Evolutionary conservation across 2,329 filamentous ascomycete genomes (phyloP).

Genomic region (Stromatinia cepivora): DNA sequence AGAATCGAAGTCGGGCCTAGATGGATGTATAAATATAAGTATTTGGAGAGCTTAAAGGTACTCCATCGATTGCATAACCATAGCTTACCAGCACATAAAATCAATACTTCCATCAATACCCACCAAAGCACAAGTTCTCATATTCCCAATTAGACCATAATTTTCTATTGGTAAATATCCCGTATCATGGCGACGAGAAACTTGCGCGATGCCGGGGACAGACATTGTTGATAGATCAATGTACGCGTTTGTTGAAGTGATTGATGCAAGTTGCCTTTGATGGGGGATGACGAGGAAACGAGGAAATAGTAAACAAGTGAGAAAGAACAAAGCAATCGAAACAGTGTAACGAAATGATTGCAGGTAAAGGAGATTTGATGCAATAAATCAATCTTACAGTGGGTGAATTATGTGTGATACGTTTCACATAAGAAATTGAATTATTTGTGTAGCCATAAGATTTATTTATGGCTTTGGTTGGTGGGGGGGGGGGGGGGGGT

Average conservation of each 20-base stretch:
- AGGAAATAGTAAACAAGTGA: neutral
- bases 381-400: constrained; percentile 3
- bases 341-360: constrained; percentile 5
- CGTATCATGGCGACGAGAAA: constrained; percentile 29
- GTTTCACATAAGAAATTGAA: neutral
- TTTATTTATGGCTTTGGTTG: constrained; percentile 1
- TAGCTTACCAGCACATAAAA: constrained; percentile 72
- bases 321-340: constrained; percentile 13
- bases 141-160: constrained; percentile 79
- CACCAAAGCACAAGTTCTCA: constrained; percentile 75
- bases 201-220: constrained; percentile 9
- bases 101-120: constrained; percentile 73
- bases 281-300: neutral
- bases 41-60: neutral
- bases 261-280: constrained; percentile 14
- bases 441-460: constrained; percentile 11
- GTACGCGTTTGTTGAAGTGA: neutral
- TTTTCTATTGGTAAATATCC: constrained; percentile 60
- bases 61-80: neutral
- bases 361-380: neutral
- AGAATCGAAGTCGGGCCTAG: constrained; percentile 75
- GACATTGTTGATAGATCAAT: constrained; percentile 12
- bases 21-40: constrained; percentile 15
- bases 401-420: neutral
- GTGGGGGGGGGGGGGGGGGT: too few species aligned